Percentiles rank a stretch among this genome's conserved stretches.
These are phyloP conservation scores for Tetracladium marchalianum DNA, from an alignment of 495 filamentous ascomycete genomes.

Conservation along the genomic window DNA sequence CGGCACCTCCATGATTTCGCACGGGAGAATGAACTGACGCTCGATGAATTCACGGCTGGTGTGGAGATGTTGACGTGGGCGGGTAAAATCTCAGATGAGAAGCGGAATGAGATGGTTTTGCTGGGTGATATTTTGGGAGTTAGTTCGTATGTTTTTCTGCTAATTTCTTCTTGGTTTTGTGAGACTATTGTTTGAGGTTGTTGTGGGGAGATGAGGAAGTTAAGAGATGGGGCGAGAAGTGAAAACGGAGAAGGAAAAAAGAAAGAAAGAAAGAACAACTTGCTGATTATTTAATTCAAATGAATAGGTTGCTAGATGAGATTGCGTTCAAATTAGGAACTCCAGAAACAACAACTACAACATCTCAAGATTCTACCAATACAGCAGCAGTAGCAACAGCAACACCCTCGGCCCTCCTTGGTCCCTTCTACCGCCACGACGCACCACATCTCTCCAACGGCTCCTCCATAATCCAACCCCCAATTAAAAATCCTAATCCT, in stretches of 20 bases:
- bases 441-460: slow-evolving; percentile 68
- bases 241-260: background rate
- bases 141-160: too few relatives aligned
- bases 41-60: slow-evolving; percentile 16
- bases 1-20: slow-evolving; percentile 38
- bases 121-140: background rate
- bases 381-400: slow-evolving; percentile 57
- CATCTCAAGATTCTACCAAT: slow-evolving; percentile 64
- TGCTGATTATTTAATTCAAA: too few relatives aligned
- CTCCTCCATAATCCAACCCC: slow-evolving; percentile 59
- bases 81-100: background rate
- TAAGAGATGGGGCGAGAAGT: background rate
- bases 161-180: too few relatives aligned
- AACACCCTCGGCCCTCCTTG: slow-evolving; percentile 74
- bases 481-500: slow-evolving; percentile 45
- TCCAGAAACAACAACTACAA: slow-evolving; percentile 68
- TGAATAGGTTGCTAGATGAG: too few relatives aligned
- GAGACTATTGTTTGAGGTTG: too few relatives aligned
- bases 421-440: slow-evolving; percentile 78
- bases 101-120: background rate
- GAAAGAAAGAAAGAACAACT: background rate
- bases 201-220: too few relatives aligned
- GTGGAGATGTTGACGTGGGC: background rate
- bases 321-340: too few relatives aligned
- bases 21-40: slow-evolving; percentile 38